phyloP scores from a whole-genome alignment of 768 basidiomycete genomes.

The Pisolithus marmoratus region DNA sequence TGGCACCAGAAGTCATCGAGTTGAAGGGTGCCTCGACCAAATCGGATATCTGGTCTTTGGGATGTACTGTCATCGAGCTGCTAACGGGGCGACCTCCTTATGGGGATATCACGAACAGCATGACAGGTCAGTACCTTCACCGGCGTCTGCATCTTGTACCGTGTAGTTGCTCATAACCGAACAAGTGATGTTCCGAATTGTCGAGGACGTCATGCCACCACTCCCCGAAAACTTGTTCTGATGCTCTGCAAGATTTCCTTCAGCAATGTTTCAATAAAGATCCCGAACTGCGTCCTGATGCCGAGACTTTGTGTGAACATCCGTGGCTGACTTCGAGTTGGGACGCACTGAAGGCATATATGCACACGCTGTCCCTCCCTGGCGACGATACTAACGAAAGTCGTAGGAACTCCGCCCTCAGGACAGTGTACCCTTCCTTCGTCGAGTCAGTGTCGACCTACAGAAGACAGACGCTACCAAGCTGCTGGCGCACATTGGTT shows the following conservation, averaged over 20 bases:
- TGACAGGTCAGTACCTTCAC: conserved; percentile 61
- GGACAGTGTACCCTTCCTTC: conserved; percentile 92
- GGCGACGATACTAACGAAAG: background rate
- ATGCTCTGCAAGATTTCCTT: conserved; percentile 75
- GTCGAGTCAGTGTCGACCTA: conserved; percentile 83
- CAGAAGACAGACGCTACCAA: conserved; percentile 65
- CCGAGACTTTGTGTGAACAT: conserved; percentile 83
- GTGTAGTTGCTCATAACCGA: background rate
- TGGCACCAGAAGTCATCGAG: conserved; percentile 98
- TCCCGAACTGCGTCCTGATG: conserved; percentile 74
- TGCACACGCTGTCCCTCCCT: background rate
- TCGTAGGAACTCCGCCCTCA: conserved; percentile 76
- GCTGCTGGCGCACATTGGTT: conserved; percentile 39
- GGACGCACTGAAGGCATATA: conserved; percentile 67
- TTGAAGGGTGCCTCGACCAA: conserved; percentile 90
- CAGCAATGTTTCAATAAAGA: conserved; percentile 88
- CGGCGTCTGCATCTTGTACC: background rate
- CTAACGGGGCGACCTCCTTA: conserved; percentile 92
- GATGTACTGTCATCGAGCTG: conserved; percentile 91
- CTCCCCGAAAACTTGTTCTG: conserved; percentile 76
- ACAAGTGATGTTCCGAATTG: conserved; percentile 94
- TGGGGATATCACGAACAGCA: conserved; percentile 79
- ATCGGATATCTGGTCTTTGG: conserved; percentile 94
- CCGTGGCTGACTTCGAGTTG: conserved; percentile 83
- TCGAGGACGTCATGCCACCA: conserved; percentile 87